A percentile compares a stretch with the other conserved stretches of the same genome.
phyloP scores from a whole-genome alignment of 2,329 filamentous ascomycete species.

The Xylaria sp. region DNA sequence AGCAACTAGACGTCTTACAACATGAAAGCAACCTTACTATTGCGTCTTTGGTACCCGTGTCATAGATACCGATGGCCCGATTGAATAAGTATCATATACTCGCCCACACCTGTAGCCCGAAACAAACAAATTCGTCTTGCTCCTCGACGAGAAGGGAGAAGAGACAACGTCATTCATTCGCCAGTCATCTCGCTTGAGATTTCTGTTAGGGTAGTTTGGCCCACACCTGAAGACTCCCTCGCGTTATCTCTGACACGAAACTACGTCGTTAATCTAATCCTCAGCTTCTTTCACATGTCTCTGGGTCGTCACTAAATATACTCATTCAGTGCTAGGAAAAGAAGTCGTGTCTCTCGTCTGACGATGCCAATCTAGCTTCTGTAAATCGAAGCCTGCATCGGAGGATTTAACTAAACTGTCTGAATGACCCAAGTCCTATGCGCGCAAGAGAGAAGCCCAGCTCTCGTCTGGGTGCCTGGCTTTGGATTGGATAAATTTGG shows the following conservation, averaged over 20 bases:
- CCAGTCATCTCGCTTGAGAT: conserved; percentile 17
- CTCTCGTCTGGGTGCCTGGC: conserved; percentile 10
- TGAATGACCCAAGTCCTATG: background rate
- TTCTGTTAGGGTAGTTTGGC: background rate
- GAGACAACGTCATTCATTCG: background rate
- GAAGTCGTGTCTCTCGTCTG: conserved; percentile 26
- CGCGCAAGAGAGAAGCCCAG: background rate
- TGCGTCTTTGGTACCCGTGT: background rate
- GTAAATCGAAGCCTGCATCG: conserved; percentile 24
- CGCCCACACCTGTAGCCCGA: background rate
- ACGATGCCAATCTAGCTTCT: conserved; percentile 8
- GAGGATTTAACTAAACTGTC: conserved; percentile 26
- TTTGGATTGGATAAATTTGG: conserved; percentile 24
- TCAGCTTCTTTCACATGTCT: background rate
- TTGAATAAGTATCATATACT: conserved; percentile 17
- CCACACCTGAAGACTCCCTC: background rate
- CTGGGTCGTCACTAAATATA: conserved; percentile 9
- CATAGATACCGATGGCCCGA: background rate
- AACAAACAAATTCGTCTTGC: conserved; percentile 3
- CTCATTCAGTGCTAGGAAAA: background rate
- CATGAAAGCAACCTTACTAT: background rate
- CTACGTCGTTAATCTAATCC: background rate
- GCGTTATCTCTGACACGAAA: conserved; percentile 3
- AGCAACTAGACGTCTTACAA: conserved; percentile 11
- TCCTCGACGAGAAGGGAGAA: conserved; percentile 15